Base-by-base conservation (phyloP, 2,329 filamentous ascomycete genomes). In the Orbilia brochopaga region DNA sequence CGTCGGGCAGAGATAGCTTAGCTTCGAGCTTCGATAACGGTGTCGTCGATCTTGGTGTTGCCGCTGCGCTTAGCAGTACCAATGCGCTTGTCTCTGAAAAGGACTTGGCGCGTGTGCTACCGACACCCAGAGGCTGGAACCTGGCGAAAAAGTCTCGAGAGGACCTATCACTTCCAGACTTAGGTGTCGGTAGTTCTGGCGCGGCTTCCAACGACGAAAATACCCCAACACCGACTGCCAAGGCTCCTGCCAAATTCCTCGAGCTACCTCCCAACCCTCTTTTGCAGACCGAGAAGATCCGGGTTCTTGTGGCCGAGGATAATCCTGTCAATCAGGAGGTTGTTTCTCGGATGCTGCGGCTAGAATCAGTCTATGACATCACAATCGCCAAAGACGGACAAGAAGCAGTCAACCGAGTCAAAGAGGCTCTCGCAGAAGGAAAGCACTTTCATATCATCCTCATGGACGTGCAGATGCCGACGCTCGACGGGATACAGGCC, bases 401-500 rank as follows among this genome's bases (percentile, higher is more conserved):
- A 79, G 90, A 96, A 80, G 92, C 92, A 0, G 90, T 92, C 69
- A 91, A 96, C 73, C 83, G 89, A 27, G 92, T 96, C 74, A 92
- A 91, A 78, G 87, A 87, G 15, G 89, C 87, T 74, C 94, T 96
- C 89, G 86, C 88, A 55, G 85, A 84, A 27, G 85, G 88, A 58
- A 83, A 85, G 61, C 85, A 85, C 1, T 96, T 93, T 78, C 91
- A 96, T 75, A 83, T 97, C 24, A 93, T 97, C 74, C 94, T 96
- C 78, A 97, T 96, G 92, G 92, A 97, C 76, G 89, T 96, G 6
- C 91, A 86, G 76, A 97, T 97, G 92, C 92, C 92, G 2, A 95
- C 94, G 74, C 84, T 97, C 13, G 92, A 96, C 77, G 92, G 92
- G 1, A 81, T 97, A 23, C 89, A 96, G 78, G 92, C 89, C 52